phyloP scores from a whole-genome alignment of 2,329 filamentous ascomycete genomes.

The Botrytis byssoidea region DNA sequence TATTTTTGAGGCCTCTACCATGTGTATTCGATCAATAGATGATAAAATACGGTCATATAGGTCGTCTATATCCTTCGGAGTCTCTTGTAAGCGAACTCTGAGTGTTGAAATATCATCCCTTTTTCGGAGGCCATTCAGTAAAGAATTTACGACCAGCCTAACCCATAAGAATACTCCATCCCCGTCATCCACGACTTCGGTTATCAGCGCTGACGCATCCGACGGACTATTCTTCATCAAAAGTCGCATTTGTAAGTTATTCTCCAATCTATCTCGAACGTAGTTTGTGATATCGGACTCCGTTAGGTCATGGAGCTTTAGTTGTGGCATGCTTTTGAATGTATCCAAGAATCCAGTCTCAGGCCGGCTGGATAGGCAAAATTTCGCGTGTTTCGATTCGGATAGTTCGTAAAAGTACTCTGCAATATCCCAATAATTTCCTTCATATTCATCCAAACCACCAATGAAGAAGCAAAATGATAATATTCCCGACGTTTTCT shows the following conservation, averaged over 20 bases:
- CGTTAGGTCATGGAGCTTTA: constrained; percentile 1
- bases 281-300: background rate
- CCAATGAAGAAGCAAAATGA: constrained; percentile 16
- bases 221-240: background rate
- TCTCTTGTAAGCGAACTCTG: background rate
- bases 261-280: background rate
- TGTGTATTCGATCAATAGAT: background rate
- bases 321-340: background rate
- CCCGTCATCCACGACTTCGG: background rate
- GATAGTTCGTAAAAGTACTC: background rate
- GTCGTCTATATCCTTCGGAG: background rate
- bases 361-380: background rate
- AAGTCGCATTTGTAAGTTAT: background rate
- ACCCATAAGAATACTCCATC: background rate
- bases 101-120: background rate
- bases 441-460: constrained; percentile 9
- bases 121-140: background rate
- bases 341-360: background rate
- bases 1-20: background rate
- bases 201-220: background rate
- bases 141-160: background rate
- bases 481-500: background rate
- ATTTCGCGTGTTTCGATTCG: background rate
- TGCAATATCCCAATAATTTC: background rate
- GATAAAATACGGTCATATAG: background rate